Evolutionary conservation across 139 green algal genomes (phyloP).

Genomic region (Diplosphaera chodatii): DNA sequence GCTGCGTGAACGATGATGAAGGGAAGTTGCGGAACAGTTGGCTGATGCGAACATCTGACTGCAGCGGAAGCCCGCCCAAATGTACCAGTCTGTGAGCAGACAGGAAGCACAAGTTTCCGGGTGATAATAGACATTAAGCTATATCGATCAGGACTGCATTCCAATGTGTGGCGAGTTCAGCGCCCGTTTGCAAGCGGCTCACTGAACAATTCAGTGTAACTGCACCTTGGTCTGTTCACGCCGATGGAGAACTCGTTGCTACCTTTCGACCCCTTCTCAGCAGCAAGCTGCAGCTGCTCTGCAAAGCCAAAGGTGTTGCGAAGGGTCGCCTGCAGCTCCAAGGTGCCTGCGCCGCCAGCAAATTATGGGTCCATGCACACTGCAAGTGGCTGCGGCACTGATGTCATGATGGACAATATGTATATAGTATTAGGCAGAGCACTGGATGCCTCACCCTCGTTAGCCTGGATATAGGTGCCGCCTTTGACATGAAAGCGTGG

Average conservation of each 20-base stretch:
- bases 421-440: too few species aligned
- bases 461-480: conserved; percentile 56
- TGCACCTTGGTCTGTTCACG: conserved; percentile 33
- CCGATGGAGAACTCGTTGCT: conserved; percentile 40
- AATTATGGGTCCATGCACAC: too few species aligned
- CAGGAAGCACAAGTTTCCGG: too few species aligned
- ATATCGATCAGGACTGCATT: too few species aligned
- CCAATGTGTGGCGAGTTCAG: too few species aligned
- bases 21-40: conserved; percentile 37
- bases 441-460: too few species aligned
- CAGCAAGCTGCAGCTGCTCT: conserved; percentile 34
- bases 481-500: conserved; percentile 44
- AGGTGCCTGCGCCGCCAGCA: conserved; percentile 28
- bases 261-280: conserved; percentile 46
- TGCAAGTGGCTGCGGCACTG: too few species aligned
- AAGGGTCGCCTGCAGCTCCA: conserved; percentile 43
- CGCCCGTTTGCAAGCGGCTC: too few species aligned
- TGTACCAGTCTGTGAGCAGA: not conserved
- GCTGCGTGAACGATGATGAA: conserved; percentile 34
- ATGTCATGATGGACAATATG: too few species aligned
- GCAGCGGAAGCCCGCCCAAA: conserved; percentile 15
- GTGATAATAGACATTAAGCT: too few species aligned
- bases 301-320: conserved; percentile 45
- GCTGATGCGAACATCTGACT: conserved; percentile 33
- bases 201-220: too few species aligned